These are phyloP conservation scores for Escallonia herrerae DNA, from an alignment of 129 eudicot species.

Conservation along the genomic window DNA sequence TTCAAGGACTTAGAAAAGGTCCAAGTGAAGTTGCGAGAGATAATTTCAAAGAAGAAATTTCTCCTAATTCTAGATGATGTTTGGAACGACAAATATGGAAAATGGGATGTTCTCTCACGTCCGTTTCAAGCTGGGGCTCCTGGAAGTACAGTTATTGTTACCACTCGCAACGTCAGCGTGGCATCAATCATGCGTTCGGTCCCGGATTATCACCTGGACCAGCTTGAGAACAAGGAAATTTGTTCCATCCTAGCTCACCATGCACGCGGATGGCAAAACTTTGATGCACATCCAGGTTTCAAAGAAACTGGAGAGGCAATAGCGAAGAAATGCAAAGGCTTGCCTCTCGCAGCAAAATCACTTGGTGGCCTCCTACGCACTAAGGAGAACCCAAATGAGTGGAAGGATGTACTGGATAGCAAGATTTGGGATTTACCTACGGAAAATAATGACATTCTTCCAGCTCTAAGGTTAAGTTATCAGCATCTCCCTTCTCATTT, in stretches of 20 bases:
- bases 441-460: slow-evolving; percentile 15
- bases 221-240: slow-evolving; percentile 20
- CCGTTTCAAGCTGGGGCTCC: slow-evolving; percentile 27
- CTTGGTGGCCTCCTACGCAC: slow-evolving; percentile 23
- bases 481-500: slow-evolving; percentile 28
- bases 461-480: slow-evolving; percentile 30
- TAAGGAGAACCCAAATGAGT: slow-evolving; percentile 6
- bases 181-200: slow-evolving; percentile 20
- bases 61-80: slow-evolving; percentile 42
- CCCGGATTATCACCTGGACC: slow-evolving; percentile 17
- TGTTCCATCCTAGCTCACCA: slow-evolving; percentile 31
- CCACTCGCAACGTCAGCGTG: slow-evolving; percentile 25
- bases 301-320: slow-evolving; percentile 23
- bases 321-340: slow-evolving; percentile 23
- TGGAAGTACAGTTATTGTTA: slow-evolving; percentile 44
- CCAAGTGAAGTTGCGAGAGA: slow-evolving; percentile 20
- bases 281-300: slow-evolving; percentile 11
- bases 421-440: slow-evolving; percentile 18
- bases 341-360: slow-evolving; percentile 29
- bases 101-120: slow-evolving; percentile 26
- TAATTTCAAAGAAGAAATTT: slow-evolving; percentile 23
- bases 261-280: slow-evolving; percentile 17
- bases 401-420: slow-evolving; percentile 21
- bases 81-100: slow-evolving; percentile 31
- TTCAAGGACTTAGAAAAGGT: slow-evolving; percentile 19